Evolutionary conservation across 148 eudicot species (phyloP).

Genomic region (Chenopodium quinoa): DNA sequence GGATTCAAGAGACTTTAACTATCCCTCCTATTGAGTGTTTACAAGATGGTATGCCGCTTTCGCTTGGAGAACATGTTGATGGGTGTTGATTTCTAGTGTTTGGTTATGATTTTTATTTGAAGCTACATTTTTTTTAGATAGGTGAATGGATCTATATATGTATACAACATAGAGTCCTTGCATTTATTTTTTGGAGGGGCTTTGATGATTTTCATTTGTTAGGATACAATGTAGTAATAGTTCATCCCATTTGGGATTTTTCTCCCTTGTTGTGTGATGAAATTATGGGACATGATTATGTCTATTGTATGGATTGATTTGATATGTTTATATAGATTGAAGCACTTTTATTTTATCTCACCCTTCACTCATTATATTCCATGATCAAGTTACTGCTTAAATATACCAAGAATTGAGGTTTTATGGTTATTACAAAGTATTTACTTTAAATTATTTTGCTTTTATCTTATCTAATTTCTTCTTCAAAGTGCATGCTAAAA

Average conservation of each 20-base stretch:
- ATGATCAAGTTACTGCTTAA: too few species aligned
- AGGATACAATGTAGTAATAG: constrained; percentile 12
- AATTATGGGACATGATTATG: constrained; percentile 3
- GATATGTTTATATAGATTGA: background rate
- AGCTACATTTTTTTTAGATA: background rate
- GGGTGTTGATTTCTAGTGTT: constrained; percentile 28
- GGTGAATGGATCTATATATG: constrained; percentile 4
- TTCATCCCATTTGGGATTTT: constrained; percentile 54
- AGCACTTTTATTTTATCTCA: background rate
- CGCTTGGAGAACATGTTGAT: constrained; percentile 39
- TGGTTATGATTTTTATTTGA: background rate
- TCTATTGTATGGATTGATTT: background rate
- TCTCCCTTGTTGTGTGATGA: constrained; percentile 55
- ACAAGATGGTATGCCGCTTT: constrained; percentile 67
- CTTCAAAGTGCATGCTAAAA: too few species aligned
- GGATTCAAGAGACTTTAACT: constrained; percentile 71
- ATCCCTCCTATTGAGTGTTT: constrained; percentile 94
- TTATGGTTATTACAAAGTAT: too few species aligned
- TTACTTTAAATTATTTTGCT: too few species aligned
- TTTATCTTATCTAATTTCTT: too few species aligned
- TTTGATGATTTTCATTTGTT: constrained; percentile 18
- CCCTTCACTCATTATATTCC: background rate
- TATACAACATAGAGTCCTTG: constrained; percentile 28
- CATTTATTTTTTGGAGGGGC: constrained; percentile 27
- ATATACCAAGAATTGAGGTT: too few species aligned